These are phyloP conservation scores for Elsinoe ampelina DNA, from an alignment of 2,329 filamentous ascomycete genomes.

Conservation along the genomic window DNA sequence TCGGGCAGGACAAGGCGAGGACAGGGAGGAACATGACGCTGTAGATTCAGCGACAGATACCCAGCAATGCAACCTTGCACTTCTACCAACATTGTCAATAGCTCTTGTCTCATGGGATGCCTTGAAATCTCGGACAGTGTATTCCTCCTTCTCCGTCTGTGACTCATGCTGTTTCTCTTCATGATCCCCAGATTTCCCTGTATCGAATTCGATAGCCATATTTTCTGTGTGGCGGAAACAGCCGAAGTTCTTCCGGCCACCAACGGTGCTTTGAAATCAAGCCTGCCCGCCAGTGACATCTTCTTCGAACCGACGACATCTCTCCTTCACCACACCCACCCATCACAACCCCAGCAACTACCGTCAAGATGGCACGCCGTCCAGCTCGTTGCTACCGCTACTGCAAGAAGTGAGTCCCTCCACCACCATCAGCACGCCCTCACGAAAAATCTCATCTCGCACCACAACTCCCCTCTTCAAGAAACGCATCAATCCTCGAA, in stretches of 20 bases:
- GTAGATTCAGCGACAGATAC: constrained; percentile 2
- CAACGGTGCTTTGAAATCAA: constrained; percentile 11
- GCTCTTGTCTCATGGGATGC: not conserved
- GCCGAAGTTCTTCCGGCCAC: constrained; percentile 5
- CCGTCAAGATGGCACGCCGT: constrained; percentile 96
- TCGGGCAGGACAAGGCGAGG: not conserved
- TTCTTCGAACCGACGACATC: constrained; percentile 1
- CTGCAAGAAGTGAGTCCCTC: constrained; percentile 98
- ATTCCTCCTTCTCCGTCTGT: not conserved
- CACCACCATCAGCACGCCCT: constrained; percentile 33
- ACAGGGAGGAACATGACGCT: not conserved
- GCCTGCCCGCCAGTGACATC: constrained; percentile 1
- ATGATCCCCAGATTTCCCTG: too few relatives aligned
- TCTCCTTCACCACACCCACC: constrained; percentile 19
- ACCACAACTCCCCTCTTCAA: not conserved
- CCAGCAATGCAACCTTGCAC: constrained; percentile 7
- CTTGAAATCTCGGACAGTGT: not conserved
- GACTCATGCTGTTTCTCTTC: not conserved
- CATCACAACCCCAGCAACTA: constrained; percentile 41
- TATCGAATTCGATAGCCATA: too few relatives aligned
- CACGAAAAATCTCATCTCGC: not conserved
- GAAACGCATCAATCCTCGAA: not conserved
- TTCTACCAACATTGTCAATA: not conserved
- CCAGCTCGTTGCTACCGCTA: constrained; percentile 95
- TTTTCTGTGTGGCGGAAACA: not conserved